Percentiles rank a stretch among this genome's conserved stretches.
These are phyloP conservation scores for Colletotrichum phormii DNA, from an alignment of 2,329 filamentous ascomycete species.

Conservation along the genomic window DNA sequence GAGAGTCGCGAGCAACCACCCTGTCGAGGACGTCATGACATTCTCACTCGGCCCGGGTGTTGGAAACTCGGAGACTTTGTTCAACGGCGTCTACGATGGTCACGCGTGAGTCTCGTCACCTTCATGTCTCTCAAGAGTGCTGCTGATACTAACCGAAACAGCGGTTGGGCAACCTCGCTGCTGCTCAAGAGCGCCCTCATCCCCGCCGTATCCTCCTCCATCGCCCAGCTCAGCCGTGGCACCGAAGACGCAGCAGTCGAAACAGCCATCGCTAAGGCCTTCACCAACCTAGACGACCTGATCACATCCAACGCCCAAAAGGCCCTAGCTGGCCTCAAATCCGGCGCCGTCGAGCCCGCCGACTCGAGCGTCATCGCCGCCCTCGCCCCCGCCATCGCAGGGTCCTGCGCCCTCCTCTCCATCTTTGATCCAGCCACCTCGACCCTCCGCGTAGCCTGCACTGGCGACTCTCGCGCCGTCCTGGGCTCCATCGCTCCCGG, in stretches of 20 bases:
- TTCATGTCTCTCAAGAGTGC: no score
- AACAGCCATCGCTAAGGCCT: constrained; percentile 67
- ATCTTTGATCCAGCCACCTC: constrained; percentile 67
- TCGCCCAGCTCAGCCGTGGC: constrained; percentile 45
- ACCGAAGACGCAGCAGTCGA: constrained; percentile 61
- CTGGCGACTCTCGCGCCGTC: constrained; percentile 76
- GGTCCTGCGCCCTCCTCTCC: constrained; percentile 73
- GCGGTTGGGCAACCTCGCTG: constrained; percentile 55
- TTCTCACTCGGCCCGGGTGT: constrained; percentile 46
- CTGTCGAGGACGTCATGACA: constrained; percentile 51
- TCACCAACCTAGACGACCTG: constrained; percentile 67
- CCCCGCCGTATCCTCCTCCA: constrained; percentile 52
- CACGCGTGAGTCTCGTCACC: constrained; percentile 53
- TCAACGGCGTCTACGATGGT: constrained; percentile 59
- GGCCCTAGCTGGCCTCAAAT: constrained; percentile 44
- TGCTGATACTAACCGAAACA: constrained; percentile 19
- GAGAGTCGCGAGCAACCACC: constrained; percentile 49
- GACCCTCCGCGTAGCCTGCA: constrained; percentile 71
- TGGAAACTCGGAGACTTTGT: constrained; percentile 43
- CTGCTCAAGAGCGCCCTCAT: constrained; percentile 55
- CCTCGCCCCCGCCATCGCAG: constrained; percentile 54
- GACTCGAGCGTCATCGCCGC: constrained; percentile 25
- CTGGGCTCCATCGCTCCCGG: constrained; percentile 61
- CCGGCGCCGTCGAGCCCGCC: constrained; percentile 38
- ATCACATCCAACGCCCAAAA: constrained; percentile 56